Conservation (phyloP, 345 rosid genomes). For the Bretschneidera sinensis region DNA sequence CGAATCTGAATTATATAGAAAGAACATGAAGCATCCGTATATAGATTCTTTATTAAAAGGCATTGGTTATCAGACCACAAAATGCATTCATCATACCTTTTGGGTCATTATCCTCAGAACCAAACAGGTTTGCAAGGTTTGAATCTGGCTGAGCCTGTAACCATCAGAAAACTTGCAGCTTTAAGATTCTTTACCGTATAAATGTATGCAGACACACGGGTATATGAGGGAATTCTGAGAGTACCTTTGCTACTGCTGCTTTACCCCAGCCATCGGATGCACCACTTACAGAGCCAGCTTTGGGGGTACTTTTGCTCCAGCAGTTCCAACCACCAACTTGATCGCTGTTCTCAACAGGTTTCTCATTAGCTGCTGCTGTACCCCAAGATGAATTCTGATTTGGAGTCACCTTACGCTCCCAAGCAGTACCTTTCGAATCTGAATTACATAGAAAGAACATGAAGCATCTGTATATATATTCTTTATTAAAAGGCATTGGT, state of each 20-base stretch:
- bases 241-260: conserved; percentile 18
- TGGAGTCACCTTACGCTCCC: conserved; percentile 36
- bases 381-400: conserved; percentile 50
- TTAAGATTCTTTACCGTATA: too few species aligned
- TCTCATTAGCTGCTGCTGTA: conserved; percentile 35
- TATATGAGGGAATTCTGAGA: too few species aligned
- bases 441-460: background rate
- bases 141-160: too few species aligned
- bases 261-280: conserved; percentile 49
- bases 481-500: background rate
- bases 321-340: conserved; percentile 40
- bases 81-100: conserved; percentile 3
- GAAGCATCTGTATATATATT: too few species aligned
- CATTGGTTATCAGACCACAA: background rate
- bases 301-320: conserved; percentile 52
- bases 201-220: too few species aligned
- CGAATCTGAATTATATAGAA: conserved; percentile 15
- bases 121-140: too few species aligned
- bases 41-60: too few species aligned
- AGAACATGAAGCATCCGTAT: background rate
- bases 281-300: conserved; percentile 28
- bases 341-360: conserved; percentile 25
- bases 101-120: too few species aligned
- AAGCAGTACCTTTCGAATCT: conserved; percentile 36
- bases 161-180: too few species aligned